Conservation (phyloP, 768 basidiomycete genomes). For the Dacryopinax spathularia region DNA sequence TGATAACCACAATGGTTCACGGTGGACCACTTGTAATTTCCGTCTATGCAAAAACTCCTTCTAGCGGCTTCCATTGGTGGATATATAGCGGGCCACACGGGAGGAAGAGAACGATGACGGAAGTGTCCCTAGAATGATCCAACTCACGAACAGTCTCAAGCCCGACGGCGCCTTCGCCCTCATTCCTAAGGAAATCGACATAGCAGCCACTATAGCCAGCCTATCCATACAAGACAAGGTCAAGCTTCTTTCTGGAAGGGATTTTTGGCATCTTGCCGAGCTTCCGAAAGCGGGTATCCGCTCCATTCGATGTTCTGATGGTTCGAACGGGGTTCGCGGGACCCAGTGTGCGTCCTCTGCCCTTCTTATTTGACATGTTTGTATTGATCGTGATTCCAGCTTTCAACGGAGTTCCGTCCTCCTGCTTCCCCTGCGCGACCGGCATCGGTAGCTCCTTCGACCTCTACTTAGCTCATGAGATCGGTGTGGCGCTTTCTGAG, state of each 20-base stretch:
- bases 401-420: conserved; percentile 42
- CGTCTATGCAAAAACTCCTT: too few relatives aligned
- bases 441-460: conserved; percentile 46
- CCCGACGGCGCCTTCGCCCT: too few relatives aligned
- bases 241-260: background rate
- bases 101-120: too few relatives aligned
- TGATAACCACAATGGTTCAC: too few relatives aligned
- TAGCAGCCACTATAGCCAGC: background rate
- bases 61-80: too few relatives aligned
- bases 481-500: conserved; percentile 40
- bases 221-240: conserved; percentile 2
- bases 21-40: too few relatives aligned
- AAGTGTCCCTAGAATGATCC: too few relatives aligned
- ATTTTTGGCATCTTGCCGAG: background rate
- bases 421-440: conserved; percentile 44
- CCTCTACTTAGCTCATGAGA: conserved; percentile 31
- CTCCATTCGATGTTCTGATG: background rate
- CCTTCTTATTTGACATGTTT: background rate
- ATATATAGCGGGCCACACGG: too few relatives aligned
- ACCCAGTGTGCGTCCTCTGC: background rate
- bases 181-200: background rate
- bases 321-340: conserved; percentile 1
- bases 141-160: too few relatives aligned
- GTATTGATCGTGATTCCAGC: conserved; percentile 20
- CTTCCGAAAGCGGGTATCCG: background rate